These are phyloP conservation scores for Verticillium nubilum DNA, from an alignment of 2,329 filamentous ascomycete species.

Conservation along the genomic window DNA sequence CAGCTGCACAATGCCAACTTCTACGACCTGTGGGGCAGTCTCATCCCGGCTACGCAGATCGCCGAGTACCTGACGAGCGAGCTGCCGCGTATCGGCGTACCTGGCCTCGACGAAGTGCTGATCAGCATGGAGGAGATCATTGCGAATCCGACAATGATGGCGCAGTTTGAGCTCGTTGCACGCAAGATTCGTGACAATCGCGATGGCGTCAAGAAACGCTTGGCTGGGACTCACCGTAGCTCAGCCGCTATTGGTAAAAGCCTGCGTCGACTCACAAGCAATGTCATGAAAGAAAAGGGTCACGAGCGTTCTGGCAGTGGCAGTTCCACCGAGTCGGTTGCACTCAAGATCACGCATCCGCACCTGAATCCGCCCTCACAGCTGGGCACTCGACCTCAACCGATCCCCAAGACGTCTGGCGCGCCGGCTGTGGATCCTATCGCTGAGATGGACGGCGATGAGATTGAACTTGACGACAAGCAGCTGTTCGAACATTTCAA, in stretches of 20 bases:
- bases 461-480: neutral
- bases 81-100: slow-evolving; percentile 29
- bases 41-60: slow-evolving; percentile 42
- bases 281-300: neutral
- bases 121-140: slow-evolving; percentile 43
- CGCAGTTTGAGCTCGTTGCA: slow-evolving; percentile 39
- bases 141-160: slow-evolving; percentile 42
- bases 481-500: neutral
- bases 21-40: slow-evolving; percentile 44
- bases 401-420: neutral
- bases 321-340: slow-evolving; percentile 1
- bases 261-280: slow-evolving; percentile 5
- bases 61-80: slow-evolving; percentile 37
- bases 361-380: neutral
- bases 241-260: slow-evolving; percentile 6
- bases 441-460: slow-evolving; percentile 5
- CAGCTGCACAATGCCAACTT: slow-evolving; percentile 41
- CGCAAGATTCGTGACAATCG: slow-evolving; percentile 11
- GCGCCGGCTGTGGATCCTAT: slow-evolving; percentile 3
- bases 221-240: slow-evolving; percentile 13
- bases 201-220: slow-evolving; percentile 9
- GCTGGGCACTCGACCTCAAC: neutral
- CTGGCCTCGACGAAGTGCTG: slow-evolving; percentile 29
- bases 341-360: neutral
- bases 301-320: slow-evolving; percentile 1